Evolutionary conservation across 805 yeast species (phyloP), one percentile per base, ranked within the genome.

Genomic region (Pichia californica): DNA sequence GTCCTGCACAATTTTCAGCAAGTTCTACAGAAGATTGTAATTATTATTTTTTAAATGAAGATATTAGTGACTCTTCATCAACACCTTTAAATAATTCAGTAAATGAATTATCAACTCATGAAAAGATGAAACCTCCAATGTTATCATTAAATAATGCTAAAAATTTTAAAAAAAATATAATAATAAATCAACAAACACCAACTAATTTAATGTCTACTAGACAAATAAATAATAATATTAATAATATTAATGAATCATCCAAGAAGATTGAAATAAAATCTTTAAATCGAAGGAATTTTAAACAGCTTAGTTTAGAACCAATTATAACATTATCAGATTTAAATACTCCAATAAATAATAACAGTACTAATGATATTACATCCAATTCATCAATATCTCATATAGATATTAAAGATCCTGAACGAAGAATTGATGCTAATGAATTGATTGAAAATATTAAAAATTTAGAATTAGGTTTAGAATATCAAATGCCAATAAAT

Each of bases 211-310:
- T 47, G 23, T 49, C 52, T 29, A 38, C 33, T 14, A 37, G 34
- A 9, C 27, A 39, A 20, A 9, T 16, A 5, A 19, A 14, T 32
- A 27, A 32, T 18, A n/a, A 28, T 25, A 25, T 5, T 7, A 20
- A 15, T 28, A n/a, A 19, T 32, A 10, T 5, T 19, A 18, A 2
- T 23, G 46, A 54, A 4, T 52, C 51, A n/a, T 3, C 15, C 10
- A 30, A 25, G 7, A 18, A 15, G 43, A 54, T 13, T 52, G 54
- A 10, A 46, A 25, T 53, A 25, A 74, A 68, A 52, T 68, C 82
- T 1, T 55, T 80, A 44, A 75, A 74, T 49, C 67, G 85, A 51
- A 65, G 76, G 44, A 82, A 82, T 53, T 59, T 79, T 51, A 82
- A 82, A 58, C 70, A 76, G 48, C 64, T 80, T 31, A 71, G 77